Base-by-base conservation (phyloP, 2,329 filamentous ascomycete species). In the Fusarium beomiforme region DNA sequence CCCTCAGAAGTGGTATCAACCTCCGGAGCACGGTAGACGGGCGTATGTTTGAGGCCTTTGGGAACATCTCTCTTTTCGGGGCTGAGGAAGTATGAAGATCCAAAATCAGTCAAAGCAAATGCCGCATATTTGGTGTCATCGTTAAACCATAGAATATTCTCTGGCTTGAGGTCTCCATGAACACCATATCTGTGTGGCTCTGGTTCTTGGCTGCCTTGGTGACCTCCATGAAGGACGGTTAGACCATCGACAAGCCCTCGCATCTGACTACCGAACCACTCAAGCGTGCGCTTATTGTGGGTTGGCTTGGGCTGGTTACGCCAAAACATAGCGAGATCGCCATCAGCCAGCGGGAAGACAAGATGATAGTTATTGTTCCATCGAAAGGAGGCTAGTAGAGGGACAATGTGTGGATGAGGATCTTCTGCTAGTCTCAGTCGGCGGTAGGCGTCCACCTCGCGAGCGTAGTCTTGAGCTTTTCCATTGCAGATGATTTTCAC, bases 51-150 rank as follows among this genome's bases (percentile, higher is more conserved):
- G 8, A 44, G 19, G 4, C 24, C 10, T 6, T 8, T 16, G 0
- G 26, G 8, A 2, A 12, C 3, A 1, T 16, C 5, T 4, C 3
- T 9, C 3, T 34, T 8, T 1, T 21, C 33, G 0, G 19, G 17
- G 0, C 17, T 6, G 1, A 3, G 2, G 5, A 37, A 31, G 9
- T 8, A 24, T 1, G 49, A 43, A 1, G 39, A 43, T 6, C 57
- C 57, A 2, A 60, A 60, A 11, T 60, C 57, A 2, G 47, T 1
- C 1, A 43, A 3, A 2, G 9, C 19, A 5, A 43, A 11, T 12
- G 2, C 2, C 2, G 39, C 2, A 5, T 7, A 3, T 16, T 5
- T 10, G 2, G 23, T 2, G 10, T 14, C 5, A 17, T n/a, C 21
- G 2, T 16, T 6, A 23, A 59, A 55, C 3, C 12, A 19, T 0